A percentile compares a stretch with the other conserved stretches of the same genome.
phyloP scores from a whole-genome alignment of 1,284 basidiomycete genomes.

The Cutaneotrichosporon sp. region DNA sequence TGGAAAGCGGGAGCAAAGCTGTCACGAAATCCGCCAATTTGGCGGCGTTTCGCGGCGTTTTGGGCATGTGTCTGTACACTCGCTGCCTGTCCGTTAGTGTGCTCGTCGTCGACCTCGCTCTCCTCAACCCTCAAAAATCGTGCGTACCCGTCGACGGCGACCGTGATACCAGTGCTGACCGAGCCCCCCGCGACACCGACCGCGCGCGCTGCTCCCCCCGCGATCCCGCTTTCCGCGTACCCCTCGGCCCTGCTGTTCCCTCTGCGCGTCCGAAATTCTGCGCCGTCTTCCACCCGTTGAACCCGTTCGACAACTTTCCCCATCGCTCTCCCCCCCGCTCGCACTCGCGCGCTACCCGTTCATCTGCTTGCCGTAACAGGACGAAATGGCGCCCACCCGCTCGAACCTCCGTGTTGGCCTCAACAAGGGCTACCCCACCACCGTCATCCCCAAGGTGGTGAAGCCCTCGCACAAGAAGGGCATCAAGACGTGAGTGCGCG shows the following conservation, averaged over 20 bases:
- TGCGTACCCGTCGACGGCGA: constrained; percentile 5
- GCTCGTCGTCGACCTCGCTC: constrained; percentile 6
- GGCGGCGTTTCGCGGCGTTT: not conserved
- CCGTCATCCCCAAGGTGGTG: constrained; percentile 72
- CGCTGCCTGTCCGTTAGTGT: not conserved
- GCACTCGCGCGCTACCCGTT: not conserved
- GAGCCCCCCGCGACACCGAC: not conserved
- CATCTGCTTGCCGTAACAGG: constrained; percentile 5
- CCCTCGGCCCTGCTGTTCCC: not conserved
- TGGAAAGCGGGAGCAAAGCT: not conserved
- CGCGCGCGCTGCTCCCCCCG: not conserved
- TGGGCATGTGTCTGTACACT: not conserved
- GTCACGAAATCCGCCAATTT: no score
- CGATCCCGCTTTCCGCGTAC: not conserved
- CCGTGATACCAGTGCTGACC: constrained; percentile 14
- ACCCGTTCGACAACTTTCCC: no score
- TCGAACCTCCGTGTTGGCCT: constrained; percentile 85
- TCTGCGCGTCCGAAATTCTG: not conserved
- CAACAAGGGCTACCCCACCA: constrained; percentile 93
- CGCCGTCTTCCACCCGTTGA: not conserved
- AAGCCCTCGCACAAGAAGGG: constrained; percentile 95
- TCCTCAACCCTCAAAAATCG: constrained; percentile 21
- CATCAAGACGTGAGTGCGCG: constrained; percentile 58
- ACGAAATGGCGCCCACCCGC: constrained; percentile 22
- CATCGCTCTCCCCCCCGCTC: not conserved